Evolutionary conservation across 169 alveolate species (phyloP), one percentile per base, ranked within the genome.

Genomic region (Besnoitia besnoiti): DNA sequence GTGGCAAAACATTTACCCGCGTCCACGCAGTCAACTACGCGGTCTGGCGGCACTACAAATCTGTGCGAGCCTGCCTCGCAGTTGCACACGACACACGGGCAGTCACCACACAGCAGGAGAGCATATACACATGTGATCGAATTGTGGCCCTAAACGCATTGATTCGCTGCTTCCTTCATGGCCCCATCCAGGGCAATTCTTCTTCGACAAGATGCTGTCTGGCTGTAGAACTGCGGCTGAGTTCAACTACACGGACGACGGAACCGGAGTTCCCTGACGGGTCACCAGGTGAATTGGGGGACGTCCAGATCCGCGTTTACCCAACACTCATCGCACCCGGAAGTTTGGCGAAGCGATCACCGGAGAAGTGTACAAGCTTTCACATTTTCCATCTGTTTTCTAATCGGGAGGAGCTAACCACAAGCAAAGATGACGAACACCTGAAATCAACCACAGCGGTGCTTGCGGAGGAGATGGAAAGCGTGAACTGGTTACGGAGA

Each of bases 171-270:
- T 67, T 67, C 33, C 21, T 67, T 30, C 80, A 67, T 44, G 80
- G 44, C 10, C 40, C 47, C 0, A 33, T 37, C 80, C 46, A 39
- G 27, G 33, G 46, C 4, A 35, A n/a, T 33, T 37, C 80, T 21
- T 67, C 80, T n/a, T 67, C 80, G 33, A 67, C 80, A 33, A n/a
- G 80, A 35, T 67, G 80, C 80, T 67, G 80, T 33, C 80, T 67
- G n/a, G 33, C 33, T 7, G 21, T 37, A 19, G 80, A 67, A 67
- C 21, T 67, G 80, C 80, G 80, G 27, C 40, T 67, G 46, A 10
- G 40, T 3, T 35, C 44, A 10, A 8, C 0, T 10, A 12, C 40
- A 21, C 24, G 24, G 42, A 33, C 16, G 80, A 24, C 46, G 12
- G 40, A 24, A 24, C 44, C 33, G 44, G 24, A 67, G 10, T 12